Conservation (phyloP, 2,329 filamentous ascomycete species). For the Arthrobotrys sphaeroides region DNA sequence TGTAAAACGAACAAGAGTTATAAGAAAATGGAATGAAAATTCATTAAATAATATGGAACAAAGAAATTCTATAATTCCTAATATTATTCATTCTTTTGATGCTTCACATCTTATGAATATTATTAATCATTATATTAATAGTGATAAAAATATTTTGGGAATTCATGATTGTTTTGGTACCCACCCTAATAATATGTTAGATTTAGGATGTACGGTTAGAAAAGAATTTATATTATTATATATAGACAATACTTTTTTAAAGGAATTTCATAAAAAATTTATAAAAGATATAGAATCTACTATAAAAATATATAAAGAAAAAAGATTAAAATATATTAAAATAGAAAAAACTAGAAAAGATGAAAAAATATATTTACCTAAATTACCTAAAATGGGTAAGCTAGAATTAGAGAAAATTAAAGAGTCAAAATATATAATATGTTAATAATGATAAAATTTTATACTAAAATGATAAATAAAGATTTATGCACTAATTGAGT, state of each 20-base stretch:
- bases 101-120: too few relatives aligned
- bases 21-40: background rate
- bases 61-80: background rate
- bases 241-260: too few relatives aligned
- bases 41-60: background rate
- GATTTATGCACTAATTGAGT: conserved; percentile 52
- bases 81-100: too few relatives aligned
- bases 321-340: background rate
- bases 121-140: too few relatives aligned
- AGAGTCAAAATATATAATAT: conserved; percentile 13
- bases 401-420: background rate
- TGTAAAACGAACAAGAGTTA: background rate
- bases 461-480: conserved; percentile 49
- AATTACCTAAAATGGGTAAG: too few relatives aligned
- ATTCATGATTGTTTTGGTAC: too few relatives aligned
- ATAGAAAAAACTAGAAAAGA: background rate
- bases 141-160: too few relatives aligned
- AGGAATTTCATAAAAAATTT: background rate
- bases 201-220: too few relatives aligned
- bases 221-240: too few relatives aligned
- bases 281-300: background rate
- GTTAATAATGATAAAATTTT: conserved; percentile 47
- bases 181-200: too few relatives aligned
- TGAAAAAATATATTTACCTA: too few relatives aligned
- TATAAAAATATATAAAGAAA: background rate